A percentile compares a stretch with the other conserved stretches of the same genome.
Evolutionary conservation across 768 basidiomycete species (phyloP).

Genomic region (Vararia minispora): DNA sequence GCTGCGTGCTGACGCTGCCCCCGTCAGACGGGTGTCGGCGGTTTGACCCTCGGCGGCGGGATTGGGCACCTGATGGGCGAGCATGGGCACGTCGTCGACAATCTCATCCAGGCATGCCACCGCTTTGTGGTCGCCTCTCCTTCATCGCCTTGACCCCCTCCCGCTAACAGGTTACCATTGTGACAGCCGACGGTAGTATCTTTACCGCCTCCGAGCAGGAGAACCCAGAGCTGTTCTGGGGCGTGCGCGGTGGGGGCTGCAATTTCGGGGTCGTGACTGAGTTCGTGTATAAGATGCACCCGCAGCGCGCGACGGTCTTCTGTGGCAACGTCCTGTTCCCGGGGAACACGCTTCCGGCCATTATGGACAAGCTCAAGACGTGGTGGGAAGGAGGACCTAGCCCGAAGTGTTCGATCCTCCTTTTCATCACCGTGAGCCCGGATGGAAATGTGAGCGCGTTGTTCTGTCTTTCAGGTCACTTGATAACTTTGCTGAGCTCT

Average conservation of each 20-base stretch:
- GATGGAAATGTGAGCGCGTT: slow-evolving; percentile 25
- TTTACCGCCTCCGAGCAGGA: slow-evolving; percentile 19
- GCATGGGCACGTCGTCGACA: slow-evolving; percentile 36
- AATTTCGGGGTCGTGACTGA: slow-evolving; percentile 50
- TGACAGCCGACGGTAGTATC: slow-evolving; percentile 32
- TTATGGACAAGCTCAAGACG: slow-evolving; percentile 17
- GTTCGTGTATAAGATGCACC: slow-evolving; percentile 34
- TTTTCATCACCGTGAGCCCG: slow-evolving; percentile 26
- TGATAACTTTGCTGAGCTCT: slow-evolving; percentile 25
- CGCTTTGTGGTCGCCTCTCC: slow-evolving; percentile 19
- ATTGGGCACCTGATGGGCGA: slow-evolving; percentile 37
- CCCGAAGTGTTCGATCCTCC: slow-evolving; percentile 30
- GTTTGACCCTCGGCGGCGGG: slow-evolving; percentile 42
- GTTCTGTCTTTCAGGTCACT: neutral
- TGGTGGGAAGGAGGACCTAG: slow-evolving; percentile 26
- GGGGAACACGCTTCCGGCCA: slow-evolving; percentile 11
- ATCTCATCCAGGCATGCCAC: slow-evolving; percentile 23
- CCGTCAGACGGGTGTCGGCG: slow-evolving; percentile 36
- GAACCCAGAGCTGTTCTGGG: slow-evolving; percentile 38
- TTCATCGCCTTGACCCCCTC: neutral
- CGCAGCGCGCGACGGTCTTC: slow-evolving; percentile 37
- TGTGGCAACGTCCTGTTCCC: slow-evolving; percentile 29
- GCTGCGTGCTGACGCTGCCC: neutral
- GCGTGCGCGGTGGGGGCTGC: slow-evolving; percentile 38
- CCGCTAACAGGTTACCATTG: slow-evolving; percentile 27